Base-by-base conservation (phyloP, 495 filamentous ascomycete genomes). In the Aspergillus incahuasiensis region DNA sequence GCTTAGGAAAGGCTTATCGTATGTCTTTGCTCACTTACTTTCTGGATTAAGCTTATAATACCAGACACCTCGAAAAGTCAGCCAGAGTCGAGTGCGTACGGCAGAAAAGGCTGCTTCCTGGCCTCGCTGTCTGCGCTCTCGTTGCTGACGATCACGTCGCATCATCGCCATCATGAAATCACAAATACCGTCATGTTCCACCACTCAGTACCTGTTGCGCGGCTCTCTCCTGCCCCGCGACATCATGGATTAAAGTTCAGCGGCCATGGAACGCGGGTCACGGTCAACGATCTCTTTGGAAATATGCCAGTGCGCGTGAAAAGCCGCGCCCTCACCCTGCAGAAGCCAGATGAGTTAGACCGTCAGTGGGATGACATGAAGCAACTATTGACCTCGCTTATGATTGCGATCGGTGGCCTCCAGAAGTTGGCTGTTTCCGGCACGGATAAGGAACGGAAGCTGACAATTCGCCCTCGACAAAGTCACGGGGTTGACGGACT, bases 241-340 rank as follows among this genome's bases (percentile, higher is more conserved):
- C 79, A 86, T 38, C 81, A 90, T 30, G 73, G 77, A 24, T 57
- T 94, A 4, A 62, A 71, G 7, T 70, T 69, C 59, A 75, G 78
- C 48, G 60, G 72, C 13, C 86, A 90, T 70, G 95, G 94, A 6
- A 96, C 92, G 1, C 78, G 85, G 44, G 84, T 94, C 8, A 81
- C 79, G 5, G 89, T 97, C 3, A 84, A 89, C 57, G 88, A 96
- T 63, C 76, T 98, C 12, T 97, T 97, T 70, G 94, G 92, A 1
- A 91, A 90, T 46, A 91, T 98, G 86, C 94, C 94, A 1, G 94
- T 98, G 11, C 86, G 95, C n/a, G 86, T 97, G 19, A 96, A 94
- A 70, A 88, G 88, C 63, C 80, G 91, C 60, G 78, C 81, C 11
- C 62, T 77, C 5, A 52, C 66, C 44, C 59, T 73, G 12, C 69